These are phyloP conservation scores for Tuber indicum DNA, from an alignment of 495 filamentous ascomycete species.

Conservation along the genomic window DNA sequence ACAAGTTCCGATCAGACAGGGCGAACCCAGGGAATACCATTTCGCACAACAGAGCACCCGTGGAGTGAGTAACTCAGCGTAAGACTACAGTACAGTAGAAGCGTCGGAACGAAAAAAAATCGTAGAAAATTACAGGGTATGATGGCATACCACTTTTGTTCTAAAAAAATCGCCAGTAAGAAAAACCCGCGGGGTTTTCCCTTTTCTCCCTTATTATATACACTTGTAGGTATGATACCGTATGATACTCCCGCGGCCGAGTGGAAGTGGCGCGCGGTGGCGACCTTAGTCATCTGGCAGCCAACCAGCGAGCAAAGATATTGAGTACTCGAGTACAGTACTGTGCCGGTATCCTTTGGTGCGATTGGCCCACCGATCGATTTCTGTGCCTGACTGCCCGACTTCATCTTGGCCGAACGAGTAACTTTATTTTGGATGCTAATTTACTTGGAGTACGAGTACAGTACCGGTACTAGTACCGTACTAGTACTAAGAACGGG, in stretches of 20 bases:
- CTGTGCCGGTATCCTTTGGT: not conserved
- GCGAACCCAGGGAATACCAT: not conserved
- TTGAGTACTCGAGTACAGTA: not conserved
- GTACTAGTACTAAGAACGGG: no score
- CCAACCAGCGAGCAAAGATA: not conserved
- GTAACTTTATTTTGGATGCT: not conserved
- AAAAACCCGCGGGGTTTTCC: not conserved
- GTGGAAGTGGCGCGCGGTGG: not conserved
- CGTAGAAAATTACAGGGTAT: not conserved
- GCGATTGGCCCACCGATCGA: not conserved
- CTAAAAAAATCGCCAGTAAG: not conserved
- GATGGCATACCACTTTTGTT: not conserved
- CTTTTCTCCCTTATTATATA: not conserved
- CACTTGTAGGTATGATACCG: not conserved
- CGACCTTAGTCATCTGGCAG: not conserved
- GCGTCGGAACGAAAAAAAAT: not conserved
- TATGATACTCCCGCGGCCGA: not conserved
- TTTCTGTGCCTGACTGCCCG: not conserved
- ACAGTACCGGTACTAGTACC: no score
- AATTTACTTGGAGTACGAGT: no score
- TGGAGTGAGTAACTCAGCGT: no score
- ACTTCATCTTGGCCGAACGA: not conserved
- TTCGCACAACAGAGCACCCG: not conserved
- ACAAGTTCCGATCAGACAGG: not conserved
- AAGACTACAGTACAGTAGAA: no score